Percentiles rank a stretch among this genome's conserved stretches.
phyloP scores from a whole-genome alignment of 192 early-diverging fungal genomes.

The Entrophospora sp. region DNA sequence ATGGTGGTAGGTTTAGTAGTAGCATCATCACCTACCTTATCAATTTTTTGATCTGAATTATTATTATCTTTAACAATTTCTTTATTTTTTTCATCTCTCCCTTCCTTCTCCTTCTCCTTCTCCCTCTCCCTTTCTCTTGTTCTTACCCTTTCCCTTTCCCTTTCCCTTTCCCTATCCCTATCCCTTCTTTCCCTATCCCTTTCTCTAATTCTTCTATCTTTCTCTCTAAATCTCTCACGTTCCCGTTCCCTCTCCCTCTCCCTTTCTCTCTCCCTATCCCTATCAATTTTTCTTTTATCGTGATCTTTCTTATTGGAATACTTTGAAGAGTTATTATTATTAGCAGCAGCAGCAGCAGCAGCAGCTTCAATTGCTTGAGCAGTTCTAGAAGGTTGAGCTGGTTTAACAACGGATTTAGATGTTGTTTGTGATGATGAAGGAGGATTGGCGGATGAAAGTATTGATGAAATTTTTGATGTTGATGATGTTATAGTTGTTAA shows the following conservation, averaged over 20 bases:
- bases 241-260: slow-evolving; percentile 3
- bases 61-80: background rate
- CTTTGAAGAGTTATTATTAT: too few species aligned
- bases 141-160: background rate
- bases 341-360: background rate
- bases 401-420: slow-evolving; percentile 7
- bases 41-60: background rate
- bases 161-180: too few species aligned
- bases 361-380: too few species aligned
- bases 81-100: too few species aligned
- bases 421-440: too few species aligned
- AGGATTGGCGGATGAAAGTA: background rate
- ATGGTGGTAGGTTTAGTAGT: too few species aligned
- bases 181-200: too few species aligned
- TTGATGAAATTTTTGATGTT: background rate
- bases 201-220: too few species aligned
- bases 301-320: slow-evolving; percentile 1
- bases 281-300: background rate
- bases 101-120: background rate
- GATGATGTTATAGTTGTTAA: slow-evolving; percentile 28
- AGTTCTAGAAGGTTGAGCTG: background rate
- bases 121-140: too few species aligned
- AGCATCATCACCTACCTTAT: background rate
- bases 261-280: background rate
- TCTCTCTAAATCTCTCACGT: too few species aligned